Evolutionary conservation across 2,329 filamentous ascomycete genomes (phyloP), one percentile per base, ranked within the genome.

Genomic region (Tolypocladium amazonense): DNA sequence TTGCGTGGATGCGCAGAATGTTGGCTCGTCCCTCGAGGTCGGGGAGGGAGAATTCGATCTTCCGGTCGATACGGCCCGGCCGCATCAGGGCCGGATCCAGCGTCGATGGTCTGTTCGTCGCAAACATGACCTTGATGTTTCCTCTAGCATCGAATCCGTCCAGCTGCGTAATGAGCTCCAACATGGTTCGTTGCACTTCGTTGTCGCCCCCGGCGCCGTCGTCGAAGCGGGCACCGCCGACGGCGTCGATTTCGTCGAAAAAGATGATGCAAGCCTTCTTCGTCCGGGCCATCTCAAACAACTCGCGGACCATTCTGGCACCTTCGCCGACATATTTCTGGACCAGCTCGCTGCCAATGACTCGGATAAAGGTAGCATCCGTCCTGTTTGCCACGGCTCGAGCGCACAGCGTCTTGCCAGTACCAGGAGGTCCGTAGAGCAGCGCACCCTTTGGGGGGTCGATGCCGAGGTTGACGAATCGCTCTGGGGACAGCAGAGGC

Each of bases 231-330:
- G 93, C 93, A 67, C 93, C 93, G 71, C 93, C 93, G 59, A 97
- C 90, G 56, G 93, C 93, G 74, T 97, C 93, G 63, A 97, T 94
- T 79, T 99, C 94, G 73, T 99, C 94, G 56, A 77, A 77, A 86
- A 99, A 99, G 78, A 99, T 99, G 72, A 99, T 99, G 76, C 94
- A 99, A 0, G 94, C 94, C 79, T 99, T 99, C 84, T 99, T 99
- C 60, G 94, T 97, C 68, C 94, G 87, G 12, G 94, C 94, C 94
- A 99, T 99, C 79, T 99, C 94, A 74, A 99, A 99, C 3, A 99
- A 84, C 78, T 99, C 94, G 69, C 94, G 88, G 25, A 99, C 94
- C 94, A 99, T 99, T 69, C 95, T 86, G 6, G 95, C 94, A 72
- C 94, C 94, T 75, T 99, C 94, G 72, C 94, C 94, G 23, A 99